These are phyloP conservation scores for Caryopteris hybrid DNA, from an alignment of 305 asterid species.

Conservation along the genomic window DNA sequence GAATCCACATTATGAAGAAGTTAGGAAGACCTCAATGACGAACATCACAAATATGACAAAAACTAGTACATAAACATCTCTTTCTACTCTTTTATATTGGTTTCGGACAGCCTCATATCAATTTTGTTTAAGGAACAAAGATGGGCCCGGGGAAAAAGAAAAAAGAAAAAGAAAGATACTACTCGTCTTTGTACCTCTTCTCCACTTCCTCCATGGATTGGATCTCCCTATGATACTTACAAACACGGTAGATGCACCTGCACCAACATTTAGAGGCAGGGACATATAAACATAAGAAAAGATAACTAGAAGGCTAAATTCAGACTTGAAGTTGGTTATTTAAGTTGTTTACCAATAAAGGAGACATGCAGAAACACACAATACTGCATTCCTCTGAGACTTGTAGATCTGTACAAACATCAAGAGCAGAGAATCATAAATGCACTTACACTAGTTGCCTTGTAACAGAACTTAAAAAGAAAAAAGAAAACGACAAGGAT, in stretches of 20 bases:
- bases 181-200: slow-evolving; percentile 79
- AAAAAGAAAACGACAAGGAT: background rate
- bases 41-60: background rate
- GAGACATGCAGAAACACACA: slow-evolving; percentile 62
- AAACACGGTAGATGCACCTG: slow-evolving; percentile 77
- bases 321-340: background rate
- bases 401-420: slow-evolving; percentile 59
- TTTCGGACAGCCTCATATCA: background rate
- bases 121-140: no score
- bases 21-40: background rate
- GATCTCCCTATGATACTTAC: slow-evolving; percentile 65
- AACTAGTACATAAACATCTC: background rate
- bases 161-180: slow-evolving; percentile 18
- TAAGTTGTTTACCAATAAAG: slow-evolving; percentile 58
- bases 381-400: slow-evolving; percentile 75
- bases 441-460: background rate
- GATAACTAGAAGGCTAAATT: background rate
- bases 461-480: background rate
- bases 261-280: slow-evolving; percentile 1
- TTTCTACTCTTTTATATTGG: background rate
- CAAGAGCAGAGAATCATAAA: slow-evolving; percentile 5
- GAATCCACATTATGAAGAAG: slow-evolving; percentile 5
- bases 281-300: background rate
- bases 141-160: background rate
- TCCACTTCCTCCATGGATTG: slow-evolving; percentile 68